phyloP scores from a whole-genome alignment of 176 grass and related monocot genomes.

The Elymus sibiricus region DNA sequence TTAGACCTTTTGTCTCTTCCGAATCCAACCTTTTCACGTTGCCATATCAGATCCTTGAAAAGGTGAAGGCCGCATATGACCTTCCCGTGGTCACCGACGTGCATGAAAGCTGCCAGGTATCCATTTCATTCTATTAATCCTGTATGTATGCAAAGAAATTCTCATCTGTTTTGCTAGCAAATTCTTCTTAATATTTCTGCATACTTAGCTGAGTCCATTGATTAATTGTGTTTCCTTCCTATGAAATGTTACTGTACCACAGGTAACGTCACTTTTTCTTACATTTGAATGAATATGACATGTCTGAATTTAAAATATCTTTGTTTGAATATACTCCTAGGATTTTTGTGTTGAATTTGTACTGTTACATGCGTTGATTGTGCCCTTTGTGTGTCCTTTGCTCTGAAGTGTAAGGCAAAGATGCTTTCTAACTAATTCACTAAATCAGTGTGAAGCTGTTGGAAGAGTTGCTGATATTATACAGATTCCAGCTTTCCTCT shows the following conservation, averaged over 20 bases:
- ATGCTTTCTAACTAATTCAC: constrained; percentile 27
- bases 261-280: neutral
- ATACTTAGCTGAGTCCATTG: constrained; percentile 2
- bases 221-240: neutral
- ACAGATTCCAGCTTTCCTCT: constrained; percentile 98
- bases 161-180: neutral
- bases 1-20: neutral
- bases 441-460: constrained; percentile 85
- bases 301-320: neutral
- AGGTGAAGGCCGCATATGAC: constrained; percentile 81
- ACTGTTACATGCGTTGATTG: constrained; percentile 8
- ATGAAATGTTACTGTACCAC: neutral
- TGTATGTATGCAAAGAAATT: neutral
- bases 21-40: neutral
- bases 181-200: neutral
- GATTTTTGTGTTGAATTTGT: neutral
- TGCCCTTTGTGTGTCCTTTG: constrained; percentile 6
- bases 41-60: constrained; percentile 79
- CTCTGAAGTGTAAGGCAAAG: neutral
- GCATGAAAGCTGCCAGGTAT: constrained; percentile 91
- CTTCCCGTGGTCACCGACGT: constrained; percentile 90
- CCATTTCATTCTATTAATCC: neutral
- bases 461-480: constrained; percentile 97
- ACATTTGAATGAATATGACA: neutral
- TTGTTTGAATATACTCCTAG: too few relatives aligned